Base-by-base conservation (phyloP, 768 basidiomycete species). In the Boletus patriciae region DNA sequence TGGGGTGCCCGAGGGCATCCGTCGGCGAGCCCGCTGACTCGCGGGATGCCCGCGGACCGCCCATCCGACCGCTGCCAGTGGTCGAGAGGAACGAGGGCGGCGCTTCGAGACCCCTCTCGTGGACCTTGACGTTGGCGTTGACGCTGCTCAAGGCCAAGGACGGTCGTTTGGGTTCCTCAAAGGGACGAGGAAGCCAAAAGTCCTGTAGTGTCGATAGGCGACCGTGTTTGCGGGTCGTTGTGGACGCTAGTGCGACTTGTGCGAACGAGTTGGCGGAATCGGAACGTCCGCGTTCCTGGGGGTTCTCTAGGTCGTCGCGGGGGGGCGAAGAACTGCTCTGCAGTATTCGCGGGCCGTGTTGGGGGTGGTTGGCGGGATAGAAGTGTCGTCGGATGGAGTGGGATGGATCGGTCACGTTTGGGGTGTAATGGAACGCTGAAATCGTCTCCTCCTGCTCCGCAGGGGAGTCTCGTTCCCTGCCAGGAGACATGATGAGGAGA, bases 401-500 rank as follows among this genome's bases (percentile, higher is more conserved):
- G 25, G 56, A 55, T 21, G 27, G 8, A 25, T 33, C n/a, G 4
- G 19, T 44, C 36, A 11, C 18, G 34, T 29, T 31, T 51, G 29
- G 23, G 16, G 50, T 6, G 42, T 45, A 53, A 48, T 33, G 42
- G n/a, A 43, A 33, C 15, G 33, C 36, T 25, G 25, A 40, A n/a
- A 52, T 38, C 37, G 19, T 63, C 21, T 55, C 58, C 21, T 51
- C 59, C 19, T n/a, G n/a, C n/a, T 55, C 55, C 10, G 6, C 15
- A 36, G 27, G 5, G 6, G 10, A 8, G 31, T n/a, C n/a, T 33
- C 15, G 50, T 18, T 48, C 50, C 12, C n/a, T 46, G 6, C 23
- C 29, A 3, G 61, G 63, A 33, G 68, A 55, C 43, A 63, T 56
- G 3, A 60, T 21, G 38, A 68, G 61, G 45, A 70, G 66, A 31